Evolutionary conservation across 2,329 filamentous ascomycete genomes (phyloP).

Genomic region (Sporothrix curviconia): DNA sequence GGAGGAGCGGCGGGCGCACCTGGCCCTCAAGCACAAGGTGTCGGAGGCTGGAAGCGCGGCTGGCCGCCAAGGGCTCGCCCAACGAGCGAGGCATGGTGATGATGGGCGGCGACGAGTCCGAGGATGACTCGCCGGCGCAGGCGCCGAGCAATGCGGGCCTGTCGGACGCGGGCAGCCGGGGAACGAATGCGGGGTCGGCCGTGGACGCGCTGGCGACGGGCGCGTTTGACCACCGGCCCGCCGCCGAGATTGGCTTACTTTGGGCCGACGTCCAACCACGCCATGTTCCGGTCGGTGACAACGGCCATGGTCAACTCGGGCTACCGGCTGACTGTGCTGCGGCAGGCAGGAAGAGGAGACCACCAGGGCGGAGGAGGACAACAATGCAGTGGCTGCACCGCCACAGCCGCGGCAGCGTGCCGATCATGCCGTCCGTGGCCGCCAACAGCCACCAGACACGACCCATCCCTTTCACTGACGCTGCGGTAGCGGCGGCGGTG

Average conservation of each 20-base stretch:
- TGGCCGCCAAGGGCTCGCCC: slow-evolving; percentile 11
- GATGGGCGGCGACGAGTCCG: neutral
- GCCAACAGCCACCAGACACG: neutral
- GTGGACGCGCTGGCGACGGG: slow-evolving; percentile 26
- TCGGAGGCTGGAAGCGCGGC: slow-evolving; percentile 21
- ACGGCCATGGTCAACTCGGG: slow-evolving; percentile 23
- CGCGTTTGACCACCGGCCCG: slow-evolving; percentile 25
- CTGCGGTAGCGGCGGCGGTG: neutral
- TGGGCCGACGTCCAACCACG: slow-evolving; percentile 27
- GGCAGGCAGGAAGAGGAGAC: slow-evolving; percentile 1
- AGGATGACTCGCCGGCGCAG: neutral
- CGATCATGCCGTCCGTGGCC: neutral
- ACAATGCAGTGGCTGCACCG: no score
- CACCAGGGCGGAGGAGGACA: neutral
- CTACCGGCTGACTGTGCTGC: slow-evolving; percentile 14
- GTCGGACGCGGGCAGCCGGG: slow-evolving; percentile 1
- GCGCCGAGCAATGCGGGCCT: neutral
- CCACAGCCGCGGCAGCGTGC: neutral
- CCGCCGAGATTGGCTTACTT: slow-evolving; percentile 24
- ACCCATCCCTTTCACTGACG: neutral
- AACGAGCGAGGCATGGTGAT: no score
- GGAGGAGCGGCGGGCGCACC: slow-evolving; percentile 13
- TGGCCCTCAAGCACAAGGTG: slow-evolving; percentile 15
- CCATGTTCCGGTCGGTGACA: slow-evolving; percentile 25
- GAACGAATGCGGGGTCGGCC: slow-evolving; percentile 20